phyloP scores from a whole-genome alignment of 2,329 filamentous ascomycete genomes.

The Lachnellula suecica region DNA sequence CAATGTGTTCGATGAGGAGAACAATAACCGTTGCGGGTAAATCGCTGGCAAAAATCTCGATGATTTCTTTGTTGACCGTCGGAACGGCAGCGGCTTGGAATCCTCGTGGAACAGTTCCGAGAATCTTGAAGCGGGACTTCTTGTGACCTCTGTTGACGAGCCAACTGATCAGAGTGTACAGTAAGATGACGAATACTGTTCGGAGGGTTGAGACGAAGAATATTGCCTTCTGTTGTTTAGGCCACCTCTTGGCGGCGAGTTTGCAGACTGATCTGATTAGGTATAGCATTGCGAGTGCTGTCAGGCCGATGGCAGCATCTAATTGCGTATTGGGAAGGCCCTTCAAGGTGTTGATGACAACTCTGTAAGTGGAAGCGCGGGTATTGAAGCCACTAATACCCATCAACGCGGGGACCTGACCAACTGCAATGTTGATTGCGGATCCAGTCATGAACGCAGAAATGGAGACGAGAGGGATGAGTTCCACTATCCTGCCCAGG shows the following conservation, averaged over 20 bases:
- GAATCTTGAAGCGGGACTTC: constrained; percentile 69
- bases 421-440: constrained; percentile 81
- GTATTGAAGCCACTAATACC: constrained; percentile 71
- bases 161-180: constrained; percentile 91
- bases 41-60: constrained; percentile 67
- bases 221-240: constrained; percentile 68
- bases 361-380: constrained; percentile 74
- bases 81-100: constrained; percentile 81
- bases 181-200: constrained; percentile 85
- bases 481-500: constrained; percentile 86
- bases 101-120: constrained; percentile 78
- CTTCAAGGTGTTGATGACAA: constrained; percentile 81
- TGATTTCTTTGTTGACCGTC: constrained; percentile 61
- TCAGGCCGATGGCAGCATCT: constrained; percentile 89
- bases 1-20: constrained; percentile 94
- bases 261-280: constrained; percentile 67
- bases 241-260: constrained; percentile 65
- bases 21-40: constrained; percentile 88
- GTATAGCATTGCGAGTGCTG: constrained; percentile 76
- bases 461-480: constrained; percentile 87
- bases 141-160: constrained; percentile 71
- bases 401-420: constrained; percentile 80
- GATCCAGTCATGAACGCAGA: constrained; percentile 98
- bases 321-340: constrained; percentile 63
- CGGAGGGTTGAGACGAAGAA: constrained; percentile 93